Percentiles rank a stretch among this genome's conserved stretches.
These are phyloP conservation scores for Nidularia sp. DNA, from an alignment of 768 basidiomycete genomes.

Conservation along the genomic window DNA sequence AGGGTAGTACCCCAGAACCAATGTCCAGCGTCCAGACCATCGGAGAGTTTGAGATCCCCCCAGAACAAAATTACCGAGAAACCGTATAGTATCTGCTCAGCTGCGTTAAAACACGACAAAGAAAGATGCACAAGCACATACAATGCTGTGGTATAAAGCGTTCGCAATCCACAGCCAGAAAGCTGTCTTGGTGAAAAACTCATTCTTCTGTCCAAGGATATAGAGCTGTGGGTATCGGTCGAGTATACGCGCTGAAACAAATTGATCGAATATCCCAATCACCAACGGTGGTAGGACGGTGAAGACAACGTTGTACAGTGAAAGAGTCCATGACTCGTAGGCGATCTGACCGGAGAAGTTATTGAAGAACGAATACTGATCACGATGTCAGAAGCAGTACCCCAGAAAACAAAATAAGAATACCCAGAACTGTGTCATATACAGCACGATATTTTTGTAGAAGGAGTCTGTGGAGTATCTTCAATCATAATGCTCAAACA, in stretches of 20 bases:
- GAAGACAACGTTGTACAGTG: slow-evolving; percentile 95
- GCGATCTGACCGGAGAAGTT: slow-evolving; percentile 99
- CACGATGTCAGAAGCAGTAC: neutral
- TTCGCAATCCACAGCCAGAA: slow-evolving; percentile 94
- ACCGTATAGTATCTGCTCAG: slow-evolving; percentile 69
- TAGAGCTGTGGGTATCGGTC: slow-evolving; percentile 98
- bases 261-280: slow-evolving; percentile 97
- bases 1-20: slow-evolving; percentile 99
- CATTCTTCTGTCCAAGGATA: slow-evolving; percentile 89
- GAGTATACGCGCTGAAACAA: slow-evolving; percentile 93
- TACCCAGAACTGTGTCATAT: slow-evolving; percentile 99
- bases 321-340: slow-evolving; percentile 98
- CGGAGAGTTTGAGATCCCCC: slow-evolving; percentile 81
- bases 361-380: slow-evolving; percentile 96
- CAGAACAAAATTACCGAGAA: slow-evolving; percentile 91
- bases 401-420: slow-evolving; percentile 1
- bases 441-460: slow-evolving; percentile 98
- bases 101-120: neutral
- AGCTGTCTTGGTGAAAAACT: slow-evolving; percentile 85
- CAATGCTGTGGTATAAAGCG: slow-evolving; percentile 86
- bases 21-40: slow-evolving; percentile 85
- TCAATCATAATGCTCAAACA: slow-evolving; percentile 2
- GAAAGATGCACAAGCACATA: slow-evolving; percentile 30
- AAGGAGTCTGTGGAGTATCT: slow-evolving; percentile 68
- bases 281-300: slow-evolving; percentile 95